These are phyloP conservation scores for Podila epicladia DNA, from an alignment of 192 early-diverging fungal species.

Conservation along the genomic window DNA sequence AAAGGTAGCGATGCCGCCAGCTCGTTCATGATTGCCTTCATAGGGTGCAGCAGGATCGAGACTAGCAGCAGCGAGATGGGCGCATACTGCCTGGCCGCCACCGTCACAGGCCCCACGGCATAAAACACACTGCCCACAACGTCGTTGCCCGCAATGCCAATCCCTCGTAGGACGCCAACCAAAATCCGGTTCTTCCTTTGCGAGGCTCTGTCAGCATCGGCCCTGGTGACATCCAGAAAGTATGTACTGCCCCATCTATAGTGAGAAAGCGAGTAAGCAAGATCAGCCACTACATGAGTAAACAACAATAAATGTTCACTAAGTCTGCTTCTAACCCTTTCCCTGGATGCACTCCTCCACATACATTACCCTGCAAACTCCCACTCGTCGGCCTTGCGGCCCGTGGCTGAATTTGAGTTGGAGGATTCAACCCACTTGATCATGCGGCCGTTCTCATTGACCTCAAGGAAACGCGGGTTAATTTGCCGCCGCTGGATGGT, in stretches of 20 bases:
- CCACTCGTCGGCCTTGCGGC: slow-evolving; percentile 7
- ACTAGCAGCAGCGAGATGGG: slow-evolving; percentile 64
- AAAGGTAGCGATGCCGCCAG: slow-evolving; percentile 60
- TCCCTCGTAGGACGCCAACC: slow-evolving; percentile 30
- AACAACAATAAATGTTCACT: background rate
- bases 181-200: slow-evolving; percentile 3
- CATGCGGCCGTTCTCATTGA: slow-evolving; percentile 15
- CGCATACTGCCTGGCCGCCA: slow-evolving; percentile 62
- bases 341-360: no score
- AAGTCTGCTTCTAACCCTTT: background rate
- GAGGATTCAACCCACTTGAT: slow-evolving; percentile 9
- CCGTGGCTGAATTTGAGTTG: slow-evolving; percentile 5
- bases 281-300: background rate
- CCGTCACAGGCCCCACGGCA: slow-evolving; percentile 53
- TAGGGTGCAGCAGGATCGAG: slow-evolving; percentile 56
- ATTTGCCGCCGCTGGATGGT: slow-evolving; percentile 46
- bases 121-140: slow-evolving; percentile 65
- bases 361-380: slow-evolving; percentile 16
- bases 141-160: slow-evolving; percentile 63
- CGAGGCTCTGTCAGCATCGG: slow-evolving; percentile 8
- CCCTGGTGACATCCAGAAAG: slow-evolving; percentile 10
- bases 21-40: slow-evolving; percentile 62
- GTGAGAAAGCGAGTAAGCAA: background rate
- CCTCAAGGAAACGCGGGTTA: slow-evolving; percentile 19
- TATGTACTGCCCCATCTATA: slow-evolving; percentile 12